These are phyloP conservation scores for Stylosanthes scabra DNA, from an alignment of 331 rosid species.

Conservation along the genomic window DNA sequence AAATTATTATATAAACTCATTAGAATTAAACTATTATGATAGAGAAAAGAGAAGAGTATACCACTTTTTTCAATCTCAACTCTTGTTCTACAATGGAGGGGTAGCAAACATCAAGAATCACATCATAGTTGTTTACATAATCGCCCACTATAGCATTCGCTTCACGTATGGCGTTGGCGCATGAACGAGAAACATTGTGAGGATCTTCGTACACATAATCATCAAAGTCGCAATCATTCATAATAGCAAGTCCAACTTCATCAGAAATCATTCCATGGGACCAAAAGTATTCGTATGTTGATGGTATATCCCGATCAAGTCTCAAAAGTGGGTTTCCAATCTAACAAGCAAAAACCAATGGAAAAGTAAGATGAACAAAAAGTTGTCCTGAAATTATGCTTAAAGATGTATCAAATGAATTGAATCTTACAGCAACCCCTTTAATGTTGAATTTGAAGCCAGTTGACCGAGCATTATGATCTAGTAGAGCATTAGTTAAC, in stretches of 20 bases:
- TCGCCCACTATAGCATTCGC: conserved; percentile 63
- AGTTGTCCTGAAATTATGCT: neutral
- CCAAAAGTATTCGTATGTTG: conserved; percentile 76
- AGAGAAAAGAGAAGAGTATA: conserved; percentile 15
- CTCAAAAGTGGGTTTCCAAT: conserved; percentile 80
- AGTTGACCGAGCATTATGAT: conserved; percentile 66
- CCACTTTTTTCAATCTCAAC: conserved; percentile 72
- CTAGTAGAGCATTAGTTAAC: conserved; percentile 68
- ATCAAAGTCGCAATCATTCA: conserved; percentile 66
- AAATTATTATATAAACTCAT: neutral
- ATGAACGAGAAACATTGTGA: conserved; percentile 56
- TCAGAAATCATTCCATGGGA: conserved; percentile 91
- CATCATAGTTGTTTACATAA: conserved; percentile 73
- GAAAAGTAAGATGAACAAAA: neutral
- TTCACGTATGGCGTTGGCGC: conserved; percentile 50
- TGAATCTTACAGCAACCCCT: conserved; percentile 80
- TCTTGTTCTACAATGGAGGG: conserved; percentile 93
- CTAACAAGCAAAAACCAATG: conserved; percentile 43
- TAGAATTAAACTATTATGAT: neutral
- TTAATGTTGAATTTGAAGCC: conserved; percentile 84
- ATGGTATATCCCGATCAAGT: conserved; percentile 62
- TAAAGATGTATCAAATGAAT: neutral
- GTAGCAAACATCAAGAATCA: conserved; percentile 88
- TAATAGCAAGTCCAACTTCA: conserved; percentile 68
- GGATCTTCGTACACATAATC: conserved; percentile 55